Percentiles rank a stretch among this genome's conserved stretches.
phyloP scores from a whole-genome alignment of 805 yeast species.

The Tetrapisispora iriomotensis region DNA sequence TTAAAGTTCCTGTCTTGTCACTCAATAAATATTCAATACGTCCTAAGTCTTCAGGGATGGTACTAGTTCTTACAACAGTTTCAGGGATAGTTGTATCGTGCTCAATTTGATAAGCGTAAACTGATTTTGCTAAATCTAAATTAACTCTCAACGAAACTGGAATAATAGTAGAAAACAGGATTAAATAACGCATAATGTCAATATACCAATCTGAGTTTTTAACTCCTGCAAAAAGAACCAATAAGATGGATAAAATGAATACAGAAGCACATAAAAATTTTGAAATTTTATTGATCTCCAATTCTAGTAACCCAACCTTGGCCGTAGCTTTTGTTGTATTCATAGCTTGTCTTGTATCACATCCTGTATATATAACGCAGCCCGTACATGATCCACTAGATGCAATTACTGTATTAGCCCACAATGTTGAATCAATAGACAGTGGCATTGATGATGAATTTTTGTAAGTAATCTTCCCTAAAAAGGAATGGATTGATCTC shows the following conservation, averaged over 20 bases:
- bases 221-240: constrained; percentile 77
- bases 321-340: constrained; percentile 83
- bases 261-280: constrained; percentile 85
- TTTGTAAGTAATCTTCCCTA: constrained; percentile 60
- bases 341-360: constrained; percentile 89
- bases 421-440: constrained; percentile 81
- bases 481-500: constrained; percentile 70
- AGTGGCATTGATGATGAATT: constrained; percentile 51
- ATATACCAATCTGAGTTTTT: constrained; percentile 68
- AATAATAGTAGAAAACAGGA: constrained; percentile 86
- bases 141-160: constrained; percentile 95
- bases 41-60: constrained; percentile 96
- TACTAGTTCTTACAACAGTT: constrained; percentile 91
- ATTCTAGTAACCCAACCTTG: constrained; percentile 79
- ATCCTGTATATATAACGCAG: constrained; percentile 80
- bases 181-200: constrained; percentile 81
- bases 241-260: constrained; percentile 59
- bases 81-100: constrained; percentile 72
- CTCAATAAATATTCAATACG: constrained; percentile 84
- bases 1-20: constrained; percentile 95
- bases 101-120: constrained; percentile 90
- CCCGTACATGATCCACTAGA: constrained; percentile 81
- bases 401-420: constrained; percentile 98
- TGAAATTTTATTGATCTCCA: constrained; percentile 81
- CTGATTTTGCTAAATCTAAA: constrained; percentile 89